These are phyloP conservation scores for Aquilaria malaccensis DNA, from an alignment of 345 rosid genomes.

Conservation along the genomic window DNA sequence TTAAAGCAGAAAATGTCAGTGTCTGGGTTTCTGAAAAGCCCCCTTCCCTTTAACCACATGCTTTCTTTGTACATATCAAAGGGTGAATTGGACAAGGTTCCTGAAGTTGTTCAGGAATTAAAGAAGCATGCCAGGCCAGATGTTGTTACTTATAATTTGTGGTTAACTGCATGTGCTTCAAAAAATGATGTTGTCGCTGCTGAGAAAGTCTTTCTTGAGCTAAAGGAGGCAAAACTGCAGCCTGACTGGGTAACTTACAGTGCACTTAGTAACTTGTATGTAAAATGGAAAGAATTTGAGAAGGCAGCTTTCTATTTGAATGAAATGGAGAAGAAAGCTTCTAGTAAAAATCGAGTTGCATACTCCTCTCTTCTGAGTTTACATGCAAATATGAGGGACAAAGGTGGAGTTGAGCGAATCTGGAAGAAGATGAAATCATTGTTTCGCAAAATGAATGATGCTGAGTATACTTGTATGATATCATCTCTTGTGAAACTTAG, in stretches of 20 bases:
- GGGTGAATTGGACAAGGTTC: conserved; percentile 52
- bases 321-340: conserved; percentile 82
- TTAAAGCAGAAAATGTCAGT: conserved; percentile 72
- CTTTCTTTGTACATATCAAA: conserved; percentile 50
- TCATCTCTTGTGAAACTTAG: conserved; percentile 70
- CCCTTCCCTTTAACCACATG: conserved; percentile 80
- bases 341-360: conserved; percentile 43
- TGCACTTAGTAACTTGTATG: conserved; percentile 48
- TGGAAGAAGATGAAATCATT: conserved; percentile 65
- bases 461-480: conserved; percentile 67
- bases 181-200: conserved; percentile 51
- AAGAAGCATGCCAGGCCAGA: conserved; percentile 59
- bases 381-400: conserved; percentile 53
- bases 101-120: conserved; percentile 43
- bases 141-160: conserved; percentile 63
- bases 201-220: conserved; percentile 49
- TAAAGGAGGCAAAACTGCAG: conserved; percentile 44
- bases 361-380: conserved; percentile 76
- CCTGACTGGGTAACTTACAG: conserved; percentile 92
- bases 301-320: conserved; percentile 59
- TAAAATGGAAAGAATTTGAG: conserved; percentile 37
- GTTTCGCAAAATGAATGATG: conserved; percentile 62
- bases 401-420: conserved; percentile 46
- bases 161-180: conserved; percentile 52
- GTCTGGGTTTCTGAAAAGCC: conserved; percentile 52